Evolutionary conservation across 2,329 filamentous ascomycete genomes (phyloP), one percentile per base, ranked within the genome.

Genomic region (Paraconiothyrium brasiliense): DNA sequence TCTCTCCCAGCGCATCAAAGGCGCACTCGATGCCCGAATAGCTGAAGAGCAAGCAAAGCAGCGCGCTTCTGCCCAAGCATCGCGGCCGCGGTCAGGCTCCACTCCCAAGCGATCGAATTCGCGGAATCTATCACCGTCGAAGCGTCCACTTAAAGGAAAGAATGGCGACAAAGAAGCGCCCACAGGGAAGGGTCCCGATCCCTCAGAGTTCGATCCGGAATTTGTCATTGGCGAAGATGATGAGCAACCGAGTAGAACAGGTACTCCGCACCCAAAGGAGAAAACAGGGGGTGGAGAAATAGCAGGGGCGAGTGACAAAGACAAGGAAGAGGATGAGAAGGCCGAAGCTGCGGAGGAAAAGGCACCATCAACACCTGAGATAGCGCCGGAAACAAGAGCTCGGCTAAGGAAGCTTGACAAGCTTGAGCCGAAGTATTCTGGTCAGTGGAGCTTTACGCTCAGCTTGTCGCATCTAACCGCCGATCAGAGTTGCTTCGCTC

Each of bases 21-120:
- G 90, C 72, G 91, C 91, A 62, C 93, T 97, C 77, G 92, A 97
- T 77, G 89, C 89, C 71, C 90, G 90, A 72, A 95, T 97, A 73
- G 92, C 93, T 72, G 93, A 97, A 81, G 94, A 97, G 81, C 92
- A 97, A 80, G 91, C 92, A 60, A 90, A 92, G 61, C 91, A 93
- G 76, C 87, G 87, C 73, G 79, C 83, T 57, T 64, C 68, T 10
- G 61, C 54, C 70, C 81, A 44, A 71, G 83, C 65, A 76, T 85
- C 70, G 9, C 80, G 71, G 71, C 78, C 72, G 78, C 81, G 61
- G 73, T 81, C 78, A 63, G 83, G 72, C 68, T 78, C 84, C 58
- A 75, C 81, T 63, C 77, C 83, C 65, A 72, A 76, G 66, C 77
- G 82, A 57, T 81, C 83, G 8, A 80, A 73, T 64, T 86, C 83